A percentile compares a stretch with the other conserved stretches of the same genome.
These are phyloP conservation scores for Leishmania amazonensis DNA, from an alignment of 208 protist genomes.

Conservation along the genomic window DNA sequence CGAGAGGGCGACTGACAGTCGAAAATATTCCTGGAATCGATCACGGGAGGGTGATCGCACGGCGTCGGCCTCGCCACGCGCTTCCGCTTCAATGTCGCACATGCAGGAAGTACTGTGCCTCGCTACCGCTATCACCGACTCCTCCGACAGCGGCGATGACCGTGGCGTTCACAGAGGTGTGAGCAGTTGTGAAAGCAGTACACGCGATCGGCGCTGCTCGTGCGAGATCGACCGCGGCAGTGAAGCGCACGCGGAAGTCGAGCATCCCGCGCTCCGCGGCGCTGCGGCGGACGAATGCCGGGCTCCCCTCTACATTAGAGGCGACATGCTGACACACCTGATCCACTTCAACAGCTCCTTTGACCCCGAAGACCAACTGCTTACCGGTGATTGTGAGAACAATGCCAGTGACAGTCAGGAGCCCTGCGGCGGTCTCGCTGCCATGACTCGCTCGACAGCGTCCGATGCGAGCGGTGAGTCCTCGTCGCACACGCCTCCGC, in stretches of 20 bases:
- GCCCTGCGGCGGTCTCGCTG: neutral
- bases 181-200: neutral
- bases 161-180: slow-evolving; percentile 2
- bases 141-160: slow-evolving; percentile 12
- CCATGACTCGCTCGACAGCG: neutral
- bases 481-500: slow-evolving; percentile 3
- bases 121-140: slow-evolving; percentile 8
- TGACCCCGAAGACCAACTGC: neutral
- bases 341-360: slow-evolving; percentile 5
- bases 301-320: neutral
- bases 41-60: neutral
- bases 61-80: neutral
- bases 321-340: slow-evolving; percentile 9
- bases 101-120: neutral
- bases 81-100: neutral
- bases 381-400: neutral
- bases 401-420: slow-evolving; percentile 9
- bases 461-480: slow-evolving; percentile 9
- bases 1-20: neutral
- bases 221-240: slow-evolving; percentile 2
- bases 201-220: neutral
- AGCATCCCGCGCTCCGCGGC: slow-evolving; percentile 3
- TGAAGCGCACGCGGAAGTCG: neutral
- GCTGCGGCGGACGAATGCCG: neutral
- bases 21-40: neutral